A percentile compares a stretch with the other conserved stretches of the same genome.
These are phyloP conservation scores for Claviceps paspali DNA, from an alignment of 2,329 filamentous ascomycete genomes.

Conservation along the genomic window DNA sequence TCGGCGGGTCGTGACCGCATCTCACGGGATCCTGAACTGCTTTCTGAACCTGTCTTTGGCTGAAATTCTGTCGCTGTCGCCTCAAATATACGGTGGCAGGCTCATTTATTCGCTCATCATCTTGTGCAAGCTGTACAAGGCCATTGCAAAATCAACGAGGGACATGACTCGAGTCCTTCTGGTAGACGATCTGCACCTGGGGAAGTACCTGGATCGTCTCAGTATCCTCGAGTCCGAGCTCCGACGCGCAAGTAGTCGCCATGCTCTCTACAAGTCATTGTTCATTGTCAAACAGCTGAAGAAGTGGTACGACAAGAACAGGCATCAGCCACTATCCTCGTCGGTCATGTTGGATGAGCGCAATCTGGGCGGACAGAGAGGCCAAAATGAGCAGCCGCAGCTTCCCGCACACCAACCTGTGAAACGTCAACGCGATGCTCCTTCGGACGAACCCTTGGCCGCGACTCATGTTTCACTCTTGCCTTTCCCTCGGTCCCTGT, in stretches of 20 bases:
- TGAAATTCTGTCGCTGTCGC: constrained; percentile 2
- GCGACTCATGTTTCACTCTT: too few species aligned
- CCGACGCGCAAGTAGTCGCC: too few species aligned
- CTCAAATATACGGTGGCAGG: constrained; percentile 4
- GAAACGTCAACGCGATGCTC: too few species aligned
- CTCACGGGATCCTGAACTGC: constrained; percentile 2
- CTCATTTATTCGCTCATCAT: constrained; percentile 3
- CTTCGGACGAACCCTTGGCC: too few species aligned
- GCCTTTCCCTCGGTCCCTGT: too few species aligned
- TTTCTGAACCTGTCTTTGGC: constrained; percentile 1
- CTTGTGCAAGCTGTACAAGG: constrained; percentile 3
- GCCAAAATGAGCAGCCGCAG: too few species aligned
- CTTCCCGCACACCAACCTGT: too few species aligned
- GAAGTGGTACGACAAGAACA: constrained; percentile 2
- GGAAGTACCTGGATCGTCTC: constrained; percentile 2
- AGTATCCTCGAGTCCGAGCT: constrained; percentile 1
- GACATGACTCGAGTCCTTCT: neutral
- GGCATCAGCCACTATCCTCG: neutral
- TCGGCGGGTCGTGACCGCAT: constrained; percentile 1
- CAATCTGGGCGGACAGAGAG: too few species aligned
- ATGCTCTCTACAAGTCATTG: constrained; percentile 1
- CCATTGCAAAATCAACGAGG: neutral
- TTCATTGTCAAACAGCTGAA: constrained; percentile 2
- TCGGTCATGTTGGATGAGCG: too few species aligned
- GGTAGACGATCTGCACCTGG: constrained; percentile 2